phyloP scores from a whole-genome alignment of 176 grass and related monocot species.

The Rhynchospora tenuis region DNA sequence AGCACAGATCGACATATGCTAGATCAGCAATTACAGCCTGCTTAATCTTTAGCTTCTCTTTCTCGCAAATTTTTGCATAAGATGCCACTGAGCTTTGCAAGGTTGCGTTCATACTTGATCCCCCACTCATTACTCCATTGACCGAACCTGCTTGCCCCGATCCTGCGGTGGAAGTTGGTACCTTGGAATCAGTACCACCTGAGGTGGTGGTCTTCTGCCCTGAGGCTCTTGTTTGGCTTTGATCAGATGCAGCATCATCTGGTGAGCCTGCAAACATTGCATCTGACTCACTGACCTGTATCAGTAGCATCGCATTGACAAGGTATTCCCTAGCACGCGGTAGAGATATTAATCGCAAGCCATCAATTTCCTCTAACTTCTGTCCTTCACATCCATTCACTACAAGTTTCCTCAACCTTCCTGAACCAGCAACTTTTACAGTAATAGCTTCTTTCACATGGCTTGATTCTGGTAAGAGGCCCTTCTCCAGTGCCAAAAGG shows the following conservation, averaged over 20 bases:
- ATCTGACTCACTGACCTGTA: conserved; percentile 37
- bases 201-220: conserved; percentile 34
- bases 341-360: conserved; percentile 48
- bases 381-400: conserved; percentile 37
- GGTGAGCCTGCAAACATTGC: conserved; percentile 10
- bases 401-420: conserved; percentile 57
- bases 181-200: conserved; percentile 41
- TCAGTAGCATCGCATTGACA: conserved; percentile 55
- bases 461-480: conserved; percentile 40
- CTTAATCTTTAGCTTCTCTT: conserved; percentile 63
- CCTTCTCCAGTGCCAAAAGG: conserved; percentile 63
- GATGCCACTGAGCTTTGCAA: conserved; percentile 52
- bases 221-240: conserved; percentile 36
- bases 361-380: conserved; percentile 24
- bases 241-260: conserved; percentile 29
- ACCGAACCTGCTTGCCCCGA: conserved; percentile 14
- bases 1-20: conserved; percentile 73
- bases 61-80: conserved; percentile 55
- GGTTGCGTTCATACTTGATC: conserved; percentile 37
- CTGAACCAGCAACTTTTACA: conserved; percentile 68
- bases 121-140: conserved; percentile 59
- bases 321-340: conserved; percentile 63
- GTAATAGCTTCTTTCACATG: conserved; percentile 46
- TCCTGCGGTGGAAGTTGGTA: conserved; percentile 19
- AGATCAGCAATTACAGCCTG: conserved; percentile 63